Conservation (phyloP, 2,329 filamentous ascomycete species). For the Stagonosporopsis rhizophila region DNA sequence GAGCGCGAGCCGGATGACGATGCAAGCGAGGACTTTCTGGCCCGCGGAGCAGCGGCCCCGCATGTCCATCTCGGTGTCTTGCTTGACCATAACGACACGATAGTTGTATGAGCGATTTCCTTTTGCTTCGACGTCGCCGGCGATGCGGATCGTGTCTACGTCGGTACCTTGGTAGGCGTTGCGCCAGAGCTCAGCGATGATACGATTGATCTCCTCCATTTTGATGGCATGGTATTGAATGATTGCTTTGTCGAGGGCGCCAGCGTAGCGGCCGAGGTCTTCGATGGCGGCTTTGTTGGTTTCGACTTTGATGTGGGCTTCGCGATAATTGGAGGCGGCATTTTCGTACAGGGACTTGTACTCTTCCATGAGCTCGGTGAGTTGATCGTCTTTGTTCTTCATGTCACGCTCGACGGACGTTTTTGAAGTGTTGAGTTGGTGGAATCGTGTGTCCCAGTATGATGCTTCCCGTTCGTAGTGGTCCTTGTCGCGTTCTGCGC, state of each 20-base stretch:
- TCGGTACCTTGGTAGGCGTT: conserved; percentile 96
- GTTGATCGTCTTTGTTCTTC: conserved; percentile 83
- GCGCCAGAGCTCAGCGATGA: conserved; percentile 96
- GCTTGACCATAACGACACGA: conserved; percentile 95
- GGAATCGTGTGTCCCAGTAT: conserved; percentile 70
- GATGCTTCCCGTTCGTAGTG: conserved; percentile 74
- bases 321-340: conserved; percentile 79
- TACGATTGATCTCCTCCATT: conserved; percentile 97
- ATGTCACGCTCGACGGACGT: conserved; percentile 78
- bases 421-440: conserved; percentile 74
- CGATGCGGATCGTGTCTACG: conserved; percentile 94
- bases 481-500: conserved; percentile 82
- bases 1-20: conserved; percentile 94
- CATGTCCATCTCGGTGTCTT: conserved; percentile 99
- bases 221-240: conserved; percentile 97
- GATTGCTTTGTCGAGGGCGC: conserved; percentile 91
- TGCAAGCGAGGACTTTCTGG: conserved; percentile 94
- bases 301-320: conserved; percentile 86
- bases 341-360: conserved; percentile 89
- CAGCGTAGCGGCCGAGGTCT: conserved; percentile 81
- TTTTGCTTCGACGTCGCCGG: conserved; percentile 82
- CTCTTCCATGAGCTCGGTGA: conserved; percentile 74
- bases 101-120: conserved; percentile 93
- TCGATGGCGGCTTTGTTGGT: conserved; percentile 93
- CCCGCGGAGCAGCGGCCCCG: conserved; percentile 95